Evolutionary conservation across 805 yeast genomes (phyloP).

Genomic region (Wickerhamiella shivajii): DNA sequence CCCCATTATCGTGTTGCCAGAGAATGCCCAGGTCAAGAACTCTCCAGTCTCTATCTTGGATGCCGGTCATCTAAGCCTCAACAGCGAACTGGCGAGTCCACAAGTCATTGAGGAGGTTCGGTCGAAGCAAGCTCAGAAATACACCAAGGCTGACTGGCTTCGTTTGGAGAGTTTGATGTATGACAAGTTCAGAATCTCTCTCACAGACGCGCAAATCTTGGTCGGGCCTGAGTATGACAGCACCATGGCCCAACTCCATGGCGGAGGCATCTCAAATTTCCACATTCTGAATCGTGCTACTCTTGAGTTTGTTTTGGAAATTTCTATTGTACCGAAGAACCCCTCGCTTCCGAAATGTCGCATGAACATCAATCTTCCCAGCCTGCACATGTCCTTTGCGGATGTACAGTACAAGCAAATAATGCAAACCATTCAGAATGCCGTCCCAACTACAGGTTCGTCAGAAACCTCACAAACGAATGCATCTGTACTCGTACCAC

Average conservation of each 20-base stretch:
- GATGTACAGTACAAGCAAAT: conserved; percentile 84
- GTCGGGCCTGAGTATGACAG: conserved; percentile 72
- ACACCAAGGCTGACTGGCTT: conserved; percentile 58
- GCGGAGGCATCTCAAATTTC: not conserved
- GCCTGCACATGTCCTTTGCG: conserved; percentile 53
- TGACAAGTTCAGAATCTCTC: conserved; percentile 62
- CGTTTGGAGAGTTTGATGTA: conserved; percentile 68
- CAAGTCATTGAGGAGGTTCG: conserved; percentile 54
- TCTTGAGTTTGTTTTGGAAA: conserved; percentile 57
- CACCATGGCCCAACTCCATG: conserved; percentile 42
- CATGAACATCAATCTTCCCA: conserved; percentile 65
- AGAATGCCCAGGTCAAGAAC: conserved; percentile 56
- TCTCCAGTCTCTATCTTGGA: conserved; percentile 86
- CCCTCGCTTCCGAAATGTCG: conserved; percentile 55
- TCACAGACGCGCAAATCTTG: conserved; percentile 77
- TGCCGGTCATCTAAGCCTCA: conserved; percentile 85
- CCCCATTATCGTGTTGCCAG: conserved; percentile 76
- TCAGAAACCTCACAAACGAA: too few relatives aligned
- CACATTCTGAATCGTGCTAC: conserved; percentile 63
- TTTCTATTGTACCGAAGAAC: conserved; percentile 77
- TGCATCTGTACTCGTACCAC: too few relatives aligned
- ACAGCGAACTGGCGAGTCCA: conserved; percentile 49
- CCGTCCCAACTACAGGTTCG: conserved; percentile 46
- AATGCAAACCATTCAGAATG: conserved; percentile 58
- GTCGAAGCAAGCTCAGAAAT: conserved; percentile 36